Conservation (phyloP, 2,329 filamentous ascomycete genomes). For the Hymenotorrendiella dingleyae region DNA sequence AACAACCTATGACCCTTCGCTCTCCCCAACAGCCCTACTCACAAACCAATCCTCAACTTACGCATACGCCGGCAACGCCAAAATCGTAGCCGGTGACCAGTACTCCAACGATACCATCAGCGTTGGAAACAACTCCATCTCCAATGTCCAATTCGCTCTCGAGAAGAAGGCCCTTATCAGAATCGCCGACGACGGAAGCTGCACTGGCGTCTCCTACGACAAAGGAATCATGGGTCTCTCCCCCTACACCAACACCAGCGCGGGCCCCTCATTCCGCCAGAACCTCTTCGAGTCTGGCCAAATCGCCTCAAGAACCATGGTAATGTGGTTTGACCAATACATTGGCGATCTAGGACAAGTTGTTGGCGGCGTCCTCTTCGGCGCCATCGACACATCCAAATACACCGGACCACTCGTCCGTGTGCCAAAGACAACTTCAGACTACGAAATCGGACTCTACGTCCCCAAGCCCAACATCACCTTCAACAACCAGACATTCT, state of each 20-base stretch:
- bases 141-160: slow-evolving; percentile 26
- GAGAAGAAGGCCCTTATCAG: slow-evolving; percentile 22
- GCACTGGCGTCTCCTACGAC: slow-evolving; percentile 22
- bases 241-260: slow-evolving; percentile 21
- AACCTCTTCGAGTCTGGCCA: slow-evolving; percentile 28
- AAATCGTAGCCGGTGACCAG: slow-evolving; percentile 9
- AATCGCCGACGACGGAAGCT: slow-evolving; percentile 17
- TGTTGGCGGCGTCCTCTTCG: slow-evolving; percentile 30
- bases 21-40: slow-evolving; percentile 8
- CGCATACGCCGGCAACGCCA: slow-evolving; percentile 15
- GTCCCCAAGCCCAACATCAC: slow-evolving; percentile 21
- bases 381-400: slow-evolving; percentile 32
- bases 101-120: slow-evolving; percentile 25
- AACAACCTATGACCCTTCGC: slow-evolving; percentile 9
- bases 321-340: slow-evolving; percentile 32
- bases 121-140: slow-evolving; percentile 19
- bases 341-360: slow-evolving; percentile 20
- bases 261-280: slow-evolving; percentile 29
- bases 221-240: slow-evolving; percentile 30
- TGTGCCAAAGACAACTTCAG: slow-evolving; percentile 15
- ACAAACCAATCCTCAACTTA: slow-evolving; percentile 9
- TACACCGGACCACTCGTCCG: slow-evolving; percentile 30
- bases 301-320: slow-evolving; percentile 28
- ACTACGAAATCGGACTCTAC: slow-evolving; percentile 17
- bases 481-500: slow-evolving; percentile 19